A percentile compares a stretch with the other conserved stretches of the same genome.
Conservation (phyloP, 2,329 filamentous ascomycete genomes). For the Fusarium verrucosum region DNA sequence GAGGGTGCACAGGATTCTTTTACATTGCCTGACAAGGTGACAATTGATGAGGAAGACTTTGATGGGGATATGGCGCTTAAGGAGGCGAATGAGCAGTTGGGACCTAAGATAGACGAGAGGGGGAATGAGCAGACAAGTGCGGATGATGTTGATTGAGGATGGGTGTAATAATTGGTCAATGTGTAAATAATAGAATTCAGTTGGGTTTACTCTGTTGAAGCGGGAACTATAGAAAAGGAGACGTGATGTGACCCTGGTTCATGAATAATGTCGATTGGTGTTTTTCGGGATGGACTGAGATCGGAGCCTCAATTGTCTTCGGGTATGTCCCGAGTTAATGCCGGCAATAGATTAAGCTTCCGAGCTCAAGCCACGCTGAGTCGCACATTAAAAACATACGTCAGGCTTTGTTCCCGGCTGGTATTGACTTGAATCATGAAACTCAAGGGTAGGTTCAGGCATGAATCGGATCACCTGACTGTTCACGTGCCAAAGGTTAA, state of each 20-base stretch:
- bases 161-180: not conserved
- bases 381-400: not conserved
- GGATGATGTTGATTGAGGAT: conserved; percentile 56
- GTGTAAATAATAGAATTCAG: not conserved
- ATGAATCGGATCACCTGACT: not conserved
- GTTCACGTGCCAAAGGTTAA: not conserved
- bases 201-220: not conserved
- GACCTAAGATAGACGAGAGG: conserved; percentile 36
- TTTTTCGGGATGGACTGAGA: not conserved
- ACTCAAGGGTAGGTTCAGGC: not conserved
- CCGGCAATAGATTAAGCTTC: not conserved
- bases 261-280: not conserved
- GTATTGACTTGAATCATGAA: not conserved
- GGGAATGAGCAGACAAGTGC: conserved; percentile 44
- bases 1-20: conserved; percentile 47
- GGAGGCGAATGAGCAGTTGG: conserved; percentile 52
- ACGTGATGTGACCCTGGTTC: not conserved
- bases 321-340: not conserved
- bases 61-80: conserved; percentile 52
- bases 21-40: conserved; percentile 9
- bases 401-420: not conserved
- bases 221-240: not conserved
- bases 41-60: conserved; percentile 36
- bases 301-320: not conserved
- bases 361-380: too few relatives aligned